These are phyloP conservation scores for Cryptosporidium tyzzeri DNA, from an alignment of 169 alveolate genomes.

Conservation along the genomic window DNA sequence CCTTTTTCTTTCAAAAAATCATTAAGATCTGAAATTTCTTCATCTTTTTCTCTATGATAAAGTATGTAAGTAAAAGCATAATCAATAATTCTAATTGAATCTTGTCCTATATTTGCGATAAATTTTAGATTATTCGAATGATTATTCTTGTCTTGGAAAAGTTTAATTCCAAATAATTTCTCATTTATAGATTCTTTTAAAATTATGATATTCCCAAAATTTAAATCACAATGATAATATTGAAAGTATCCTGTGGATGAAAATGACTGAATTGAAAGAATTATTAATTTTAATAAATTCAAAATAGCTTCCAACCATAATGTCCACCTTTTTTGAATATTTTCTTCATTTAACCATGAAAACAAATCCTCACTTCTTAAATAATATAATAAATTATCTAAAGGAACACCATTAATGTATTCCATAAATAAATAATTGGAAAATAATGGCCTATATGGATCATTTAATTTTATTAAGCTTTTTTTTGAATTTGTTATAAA, in stretches of 20 bases:
- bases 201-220: constrained; percentile 51
- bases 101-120: constrained; percentile 10
- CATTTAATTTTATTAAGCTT: constrained; percentile 8
- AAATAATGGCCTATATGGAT: constrained; percentile 49
- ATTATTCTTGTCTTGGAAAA: constrained; percentile 11
- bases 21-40: constrained; percentile 12
- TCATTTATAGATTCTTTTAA: not conserved
- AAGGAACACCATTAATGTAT: constrained; percentile 32
- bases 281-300: not conserved
- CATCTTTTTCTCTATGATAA: constrained; percentile 14
- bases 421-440: constrained; percentile 64
- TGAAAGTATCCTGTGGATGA: constrained; percentile 46
- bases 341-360: constrained; percentile 20
- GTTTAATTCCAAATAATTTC: not conserved
- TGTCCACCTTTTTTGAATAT: constrained; percentile 13
- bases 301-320: constrained; percentile 43
- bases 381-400: constrained; percentile 26
- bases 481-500: constrained; percentile 16
- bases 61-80: constrained; percentile 48
- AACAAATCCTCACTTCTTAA: constrained; percentile 37
- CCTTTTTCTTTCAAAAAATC: constrained; percentile 13
- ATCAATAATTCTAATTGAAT: constrained; percentile 43
- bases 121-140: constrained; percentile 24
- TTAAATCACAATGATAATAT: constrained; percentile 63
- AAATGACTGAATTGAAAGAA: constrained; percentile 47